Base-by-base conservation (phyloP, 352 stramenopile genomes). In the Globisporangium takayamanum region DNA sequence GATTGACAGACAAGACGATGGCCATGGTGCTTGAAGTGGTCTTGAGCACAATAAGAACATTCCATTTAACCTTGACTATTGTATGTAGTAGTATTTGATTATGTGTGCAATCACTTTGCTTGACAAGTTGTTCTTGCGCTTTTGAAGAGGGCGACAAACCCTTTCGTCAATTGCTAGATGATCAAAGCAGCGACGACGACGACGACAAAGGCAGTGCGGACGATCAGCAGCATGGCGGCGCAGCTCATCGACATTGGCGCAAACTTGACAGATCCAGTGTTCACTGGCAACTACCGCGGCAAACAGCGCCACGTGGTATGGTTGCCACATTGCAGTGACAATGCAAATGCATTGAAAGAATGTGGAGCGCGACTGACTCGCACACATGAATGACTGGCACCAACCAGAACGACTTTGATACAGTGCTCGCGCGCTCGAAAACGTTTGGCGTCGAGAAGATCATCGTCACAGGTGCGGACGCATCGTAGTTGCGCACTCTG, bases 251-350 rank as follows among this genome's bases (percentile, higher is more conserved):
- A 98, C 70, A 97, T 98, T 69, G 95, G 94, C 59, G 91, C 90
- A 50, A 99, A 99, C 70, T 70, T 98, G 18, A 79, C 96, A 36
- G 94, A 99, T 63, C 72, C 84, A 16, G 86, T 96, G 60, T 99
- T 96, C 64, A 72, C 75, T 30, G 94, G 96, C 0, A 72, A 72
- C 15, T 99, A 98, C 66, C 77, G 87, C 28, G 87, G 92, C 62
- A 88, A 96, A 69, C 63, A 85, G 58, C 87, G 87, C 53, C 96
- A 98, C 62, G 69, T 93, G 59, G 73, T 95, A 44, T 41, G 16
- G 25, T 18, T 33, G 8, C 15, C 11, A 1, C 44, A 5, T 45
- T 14, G 18, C 33, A n/a, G 12, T 22, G 22, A 22, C 22, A 22
- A 22, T 22, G 22, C 25, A 5, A 12, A 18, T 37, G 15, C 10